Base-by-base conservation (phyloP, 2,329 filamentous ascomycete species). In the Fusarium coffeatum region DNA sequence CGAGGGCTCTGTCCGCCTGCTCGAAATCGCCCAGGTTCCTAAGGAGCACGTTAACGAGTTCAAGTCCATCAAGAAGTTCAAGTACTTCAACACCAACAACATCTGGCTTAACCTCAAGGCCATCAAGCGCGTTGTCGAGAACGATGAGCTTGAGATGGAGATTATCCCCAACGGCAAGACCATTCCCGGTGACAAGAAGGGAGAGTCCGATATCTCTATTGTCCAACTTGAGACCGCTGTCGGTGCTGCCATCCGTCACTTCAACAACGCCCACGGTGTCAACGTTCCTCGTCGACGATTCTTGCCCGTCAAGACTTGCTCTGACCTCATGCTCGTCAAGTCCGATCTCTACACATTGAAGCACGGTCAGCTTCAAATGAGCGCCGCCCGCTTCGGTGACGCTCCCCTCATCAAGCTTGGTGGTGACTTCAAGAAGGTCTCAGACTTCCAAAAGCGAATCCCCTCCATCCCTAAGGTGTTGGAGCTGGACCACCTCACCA, bases 61-160 rank as follows among this genome's bases (percentile, higher is more conserved):
- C 93, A 99, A 99, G 91, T 98, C 94, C 50, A 99, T 99, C 88
- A 99, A 99, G 92, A 99, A 99, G 89, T 99, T 99, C 92, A 98
- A 97, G 89, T 99, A 99, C 90, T 99, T 99, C 92, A 99, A 99
- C 90, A 99, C 96, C 84, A 99, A 99, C 92, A 99, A 99, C 89
- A 98, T 99, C 85, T 99, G 96, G 96, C 92, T 99, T 88, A 97
- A 97, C 86, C 88, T 98, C 77, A 91, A 93, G 80, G 96, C 96
- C 75, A 92, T 99, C 85, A 98, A 98, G 92, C 94, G 96, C 66
- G 94, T 99, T 57, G 96, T 99, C 10, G 96, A 98, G 89, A 94
- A 97, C 83, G 93, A 97, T 81, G 95, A 98, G 87, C 91, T 99
- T 57, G 93, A 94, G 84, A 97, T 99, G 93, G 96, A 99, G 86